Percentiles rank a stretch among this genome's conserved stretches.
phyloP scores from a whole-genome alignment of 163 green algal genomes.

The Coccomyxa subellipsoidea region DNA sequence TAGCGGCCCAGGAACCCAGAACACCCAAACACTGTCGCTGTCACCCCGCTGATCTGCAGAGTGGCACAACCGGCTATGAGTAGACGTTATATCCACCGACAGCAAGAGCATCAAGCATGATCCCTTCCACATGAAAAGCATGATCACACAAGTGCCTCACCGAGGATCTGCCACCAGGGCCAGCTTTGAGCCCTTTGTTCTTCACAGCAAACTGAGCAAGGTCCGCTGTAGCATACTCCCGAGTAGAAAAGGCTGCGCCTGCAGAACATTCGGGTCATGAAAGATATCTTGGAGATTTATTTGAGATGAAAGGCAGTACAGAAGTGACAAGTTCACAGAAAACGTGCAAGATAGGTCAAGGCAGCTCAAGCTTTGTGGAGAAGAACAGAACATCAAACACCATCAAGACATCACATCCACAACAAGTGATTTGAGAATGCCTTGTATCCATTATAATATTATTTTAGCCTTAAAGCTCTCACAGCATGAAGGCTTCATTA shows the following conservation, averaged over 20 bases:
- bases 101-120: neutral
- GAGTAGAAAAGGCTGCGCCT: neutral
- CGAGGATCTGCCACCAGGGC: constrained; percentile 69
- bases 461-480: too few species aligned
- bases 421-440: too few species aligned
- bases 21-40: constrained; percentile 93
- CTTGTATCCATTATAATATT: too few species aligned
- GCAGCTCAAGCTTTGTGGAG: too few species aligned
- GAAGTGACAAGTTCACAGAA: too few species aligned
- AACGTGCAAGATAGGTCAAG: too few species aligned
- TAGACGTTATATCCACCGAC: neutral
- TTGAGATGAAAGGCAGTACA: too few species aligned
- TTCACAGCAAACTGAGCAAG: constrained; percentile 22
- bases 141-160: constrained; percentile 38
- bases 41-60: constrained; percentile 71
- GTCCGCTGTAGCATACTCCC: constrained; percentile 12
- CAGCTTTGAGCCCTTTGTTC: constrained; percentile 47
- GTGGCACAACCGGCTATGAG: neutral
- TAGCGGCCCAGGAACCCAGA: constrained; percentile 97
- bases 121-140: neutral
- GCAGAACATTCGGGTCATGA: neutral
- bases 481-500: too few species aligned
- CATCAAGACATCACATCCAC: too few species aligned
- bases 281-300: too few species aligned
- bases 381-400: too few species aligned